Base-by-base conservation (phyloP, 2,329 filamentous ascomycete genomes). In the Calonectria montana region DNA sequence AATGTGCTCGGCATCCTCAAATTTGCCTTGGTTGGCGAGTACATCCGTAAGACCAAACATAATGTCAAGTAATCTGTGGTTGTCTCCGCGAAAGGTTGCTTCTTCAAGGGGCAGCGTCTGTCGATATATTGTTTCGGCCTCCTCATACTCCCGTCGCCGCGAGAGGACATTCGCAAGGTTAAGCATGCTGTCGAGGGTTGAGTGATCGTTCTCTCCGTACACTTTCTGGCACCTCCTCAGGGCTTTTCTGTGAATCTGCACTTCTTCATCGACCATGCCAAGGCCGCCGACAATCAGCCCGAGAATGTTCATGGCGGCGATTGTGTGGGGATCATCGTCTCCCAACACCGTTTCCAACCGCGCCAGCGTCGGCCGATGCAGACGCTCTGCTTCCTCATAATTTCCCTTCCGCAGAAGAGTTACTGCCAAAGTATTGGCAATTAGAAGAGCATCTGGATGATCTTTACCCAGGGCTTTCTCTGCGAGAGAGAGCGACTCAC, bases 321-420 rank as follows among this genome's bases (percentile, higher is more conserved):
- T 50, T 7, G 66, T 64, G 12, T 25, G 9, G 2, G 57, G 35
- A 9, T 57, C 37, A 31, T 64, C 66, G 12, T 31, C n/a, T 1
- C 66, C 59, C 10, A 55, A 2, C 7, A n/a, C 27, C 16, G n/a
- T 63, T 8, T 57, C 8, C 27, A 29, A 15, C 6, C 27, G n/a
- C 21, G 47, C 27, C 1, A 64, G 21, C 2, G 37, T 6, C 27
- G 27, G 15, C 9, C 37, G 47, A 10, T 21, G 39, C 2, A 64
- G 21, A 29, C 18, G 3, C 65, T 77, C 74, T 37, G 76, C 77
- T 61, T 78, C 73, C 31, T 74, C 5, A 29, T 77, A 75, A 43
- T 71, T 68, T 5, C 74, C 72, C 6, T 16, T 35, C 1, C 47
- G 13, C 18, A 18, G 12, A 7, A 53, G 47, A 45, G n/a, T n/a